Evolutionary conservation across 2,329 filamentous ascomycete species (phyloP), one percentile per base, ranked within the genome.

Genomic region (Volutella citrinella): DNA sequence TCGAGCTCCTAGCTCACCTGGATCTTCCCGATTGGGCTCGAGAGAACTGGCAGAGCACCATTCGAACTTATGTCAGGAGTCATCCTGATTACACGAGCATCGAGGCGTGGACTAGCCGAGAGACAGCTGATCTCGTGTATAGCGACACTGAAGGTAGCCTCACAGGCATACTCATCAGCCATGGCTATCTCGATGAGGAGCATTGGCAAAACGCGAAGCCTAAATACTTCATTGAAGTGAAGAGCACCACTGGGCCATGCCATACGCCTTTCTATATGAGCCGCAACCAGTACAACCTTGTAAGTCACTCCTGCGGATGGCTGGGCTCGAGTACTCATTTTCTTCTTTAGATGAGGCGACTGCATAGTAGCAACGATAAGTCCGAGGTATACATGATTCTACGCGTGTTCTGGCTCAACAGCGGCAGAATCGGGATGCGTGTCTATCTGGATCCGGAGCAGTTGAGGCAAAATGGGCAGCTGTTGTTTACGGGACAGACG

Each of bases 221-320:
- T 7, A 48, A 56, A 19, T 74, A 70, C 43, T 67, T 59, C 14
- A 60, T 74, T 10, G 71, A 74, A 40, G 70, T 74, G 15, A 74
- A 74, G 46, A 62, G 66, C 2, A 71, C 69, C 0, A 63, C 60
- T 2, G 45, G 47, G 2, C 21, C 38, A 3, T 63, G 55, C 30
- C 46, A 56, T 8, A 61, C 56, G 7, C 56, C 62, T 0, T 72
- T 74, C 32, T 73, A 49, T 27, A 64, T 72, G 52, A 72, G 66
- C 45, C 56, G 61, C 13, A 39, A 42, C 3, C 69, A 74, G 45
- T 68, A 65, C 32, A 34, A 50, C 23, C 50, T 56, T 40, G 65
- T 69, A 43, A 48, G 59, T 52, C 16, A 5, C 7, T 26, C 16
- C 5, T 25, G 32, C n/a, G 13, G 11, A 3, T 13, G 12, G 21